Percentiles rank a stretch among this genome's conserved stretches.
These are phyloP conservation scores for Solanum rostratum DNA, from an alignment of 257 asterid genomes.

Conservation along the genomic window DNA sequence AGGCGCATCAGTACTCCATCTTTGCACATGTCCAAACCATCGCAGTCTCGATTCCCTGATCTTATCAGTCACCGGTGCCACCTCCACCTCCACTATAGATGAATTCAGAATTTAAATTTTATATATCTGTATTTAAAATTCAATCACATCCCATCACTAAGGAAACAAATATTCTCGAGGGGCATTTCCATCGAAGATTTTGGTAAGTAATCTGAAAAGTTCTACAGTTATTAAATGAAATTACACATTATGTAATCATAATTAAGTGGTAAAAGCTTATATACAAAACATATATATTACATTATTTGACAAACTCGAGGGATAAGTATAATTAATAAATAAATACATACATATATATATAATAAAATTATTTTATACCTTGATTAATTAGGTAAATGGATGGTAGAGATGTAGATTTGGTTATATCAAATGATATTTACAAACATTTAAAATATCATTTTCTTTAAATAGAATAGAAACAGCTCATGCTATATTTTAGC, in stretches of 20 bases:
- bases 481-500: background rate
- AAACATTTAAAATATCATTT: background rate
- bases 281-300: background rate
- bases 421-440: background rate
- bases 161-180: background rate
- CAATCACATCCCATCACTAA: accelerated
- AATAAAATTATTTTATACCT: background rate
- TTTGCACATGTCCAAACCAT: too few species aligned
- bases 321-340: too few species aligned
- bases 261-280: too few species aligned
- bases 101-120: background rate
- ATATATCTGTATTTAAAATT: background rate
- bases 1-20: too few species aligned
- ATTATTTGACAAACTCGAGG: background rate
- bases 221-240: background rate
- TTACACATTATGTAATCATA: background rate
- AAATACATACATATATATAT: too few species aligned
- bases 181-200: background rate
- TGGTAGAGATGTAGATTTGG: background rate
- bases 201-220: background rate
- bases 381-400: background rate
- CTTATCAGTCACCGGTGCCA: too few species aligned
- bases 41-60: too few species aligned
- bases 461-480: background rate
- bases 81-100: too few species aligned